Percentiles rank a stretch among this genome's conserved stretches.
phyloP scores from a whole-genome alignment of 805 yeast genomes.

The Huiozyma naganishii region DNA sequence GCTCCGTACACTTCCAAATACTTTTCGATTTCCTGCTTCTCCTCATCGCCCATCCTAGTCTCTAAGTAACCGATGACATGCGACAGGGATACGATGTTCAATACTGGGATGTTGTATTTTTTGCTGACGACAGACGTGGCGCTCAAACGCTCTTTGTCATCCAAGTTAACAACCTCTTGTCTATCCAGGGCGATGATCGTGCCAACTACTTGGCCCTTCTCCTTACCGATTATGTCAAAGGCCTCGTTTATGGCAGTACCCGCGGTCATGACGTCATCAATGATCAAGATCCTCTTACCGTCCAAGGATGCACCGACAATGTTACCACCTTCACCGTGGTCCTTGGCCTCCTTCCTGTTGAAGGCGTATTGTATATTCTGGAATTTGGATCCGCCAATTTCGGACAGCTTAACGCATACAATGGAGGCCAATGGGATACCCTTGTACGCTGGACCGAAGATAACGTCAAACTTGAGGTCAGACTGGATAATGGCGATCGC shows the following conservation, averaged over 20 bases:
- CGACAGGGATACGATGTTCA: constrained; percentile 63
- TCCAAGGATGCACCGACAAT: constrained; percentile 77
- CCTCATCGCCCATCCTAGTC: constrained; percentile 45
- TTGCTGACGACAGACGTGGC: constrained; percentile 75
- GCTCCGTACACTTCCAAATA: constrained; percentile 38
- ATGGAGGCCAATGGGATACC: constrained; percentile 94
- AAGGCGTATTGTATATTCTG: constrained; percentile 75
- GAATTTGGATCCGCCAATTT: constrained; percentile 73
- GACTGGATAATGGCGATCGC: constrained; percentile 79
- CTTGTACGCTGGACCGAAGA: constrained; percentile 97
- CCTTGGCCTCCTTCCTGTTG: constrained; percentile 93
- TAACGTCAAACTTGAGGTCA: constrained; percentile 74
- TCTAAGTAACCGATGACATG: constrained; percentile 61
- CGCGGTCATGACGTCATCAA: constrained; percentile 97
- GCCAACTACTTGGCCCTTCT: constrained; percentile 68
- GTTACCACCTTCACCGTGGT: constrained; percentile 96
- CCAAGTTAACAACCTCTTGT: constrained; percentile 75
- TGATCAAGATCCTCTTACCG: constrained; percentile 67
- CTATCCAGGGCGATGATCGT: constrained; percentile 88
- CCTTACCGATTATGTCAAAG: constrained; percentile 58
- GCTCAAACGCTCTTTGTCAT: constrained; percentile 35
- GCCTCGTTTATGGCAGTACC: constrained; percentile 98
- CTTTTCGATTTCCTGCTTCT: constrained; percentile 45
- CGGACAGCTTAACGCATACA: constrained; percentile 85
- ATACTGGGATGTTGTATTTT: constrained; percentile 70